Base-by-base conservation (phyloP, 2,329 filamentous ascomycete genomes). In the Cytospora mali region DNA sequence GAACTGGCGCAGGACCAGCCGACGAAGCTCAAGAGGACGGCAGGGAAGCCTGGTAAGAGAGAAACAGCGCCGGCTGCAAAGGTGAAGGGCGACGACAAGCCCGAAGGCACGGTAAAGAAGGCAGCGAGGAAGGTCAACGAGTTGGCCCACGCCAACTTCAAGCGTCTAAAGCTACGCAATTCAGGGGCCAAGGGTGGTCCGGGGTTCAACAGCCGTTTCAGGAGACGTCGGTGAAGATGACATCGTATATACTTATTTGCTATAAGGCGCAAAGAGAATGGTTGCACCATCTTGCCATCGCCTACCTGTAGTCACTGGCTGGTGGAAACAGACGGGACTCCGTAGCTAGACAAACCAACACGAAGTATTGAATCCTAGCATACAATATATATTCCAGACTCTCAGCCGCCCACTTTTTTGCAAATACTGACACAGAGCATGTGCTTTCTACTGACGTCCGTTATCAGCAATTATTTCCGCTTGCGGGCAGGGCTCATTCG, bases 101-200 rank as follows among this genome's bases (percentile, higher is more conserved):
- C 62, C 6, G 66, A 64, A 42, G 79, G 79, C 18, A 72, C 74
- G 39, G 77, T 86, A 51, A 82, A 81, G 71, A 84, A 81, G 71
- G 77, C 77, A 6, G 78, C 76, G 27, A 81, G 81, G 69, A 90
- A 88, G 75, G 84, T 89, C 55, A 87, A 84, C 69, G 85, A 85
- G 66, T 73, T 86, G 68, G 86, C 87, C 16, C 83, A 88, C 69
- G 81, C 85, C 65, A 90, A 90, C 75, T 90, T 89, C 74, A 86
- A 86, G 72, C 76, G 84, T 61, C 72, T 90, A 64, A 89, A 90
- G 77, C 75, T 90, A 70, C 80, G 78, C 68, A 88, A 88, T 68
- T 75, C 79, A 3, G 86, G 86, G 4, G 75, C 83, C n/a, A 89
- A 88, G 73, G 86, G 86, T 1, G 85, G 84, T 4, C 78, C 83